Evolutionary conservation across 371 early-diverging fungal genomes (phyloP), one percentile per base, ranked within the genome.

Genomic region (Mucor piriformis): DNA sequence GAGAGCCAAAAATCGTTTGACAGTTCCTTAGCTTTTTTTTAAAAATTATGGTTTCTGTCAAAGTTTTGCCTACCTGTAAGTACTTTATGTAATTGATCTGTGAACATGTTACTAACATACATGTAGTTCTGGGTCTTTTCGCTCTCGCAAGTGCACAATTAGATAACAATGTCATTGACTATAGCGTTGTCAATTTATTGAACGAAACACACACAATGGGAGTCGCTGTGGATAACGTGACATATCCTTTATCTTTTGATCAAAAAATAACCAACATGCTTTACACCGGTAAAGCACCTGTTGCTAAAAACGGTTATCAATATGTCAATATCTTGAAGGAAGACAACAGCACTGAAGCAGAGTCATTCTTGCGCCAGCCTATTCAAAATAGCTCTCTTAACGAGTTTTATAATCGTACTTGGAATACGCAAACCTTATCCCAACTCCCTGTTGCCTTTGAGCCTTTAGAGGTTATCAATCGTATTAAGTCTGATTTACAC

Each of bases 401-500:
- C 38, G 63, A 66, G 25, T 66, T 60, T 50, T 70, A 63, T 18
- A 66, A 66, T 21, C 63, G 66, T 16, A 50, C 70, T 37, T 70
- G 70, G 66, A 66, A 70, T 38, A 56, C n/a, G 2, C 50, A 42
- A 3, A 12, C 42, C 2, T 7, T 60, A 3, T 43, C 50, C 21
- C 38, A 58, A 8, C n/a, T 70, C 0, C 66, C 66, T 24, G n/a
- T 27, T 6, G 10, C 57, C 3, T 59, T 52, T 24, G 27, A 40
- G 0, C 66, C 70, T 5, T 49, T 70, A n/a, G 6, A 33, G 27
- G 29, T 57, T 18, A 63, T 70, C 25, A 23, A 60, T 21, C 63
- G 66, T 15, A 38, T 66, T 5, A 20, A 59, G 0, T 63, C 70
- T 24, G 15, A 63, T 13, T 47, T 70, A n/a, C 70, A 70, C 29